Conservation (phyloP, 2,329 filamentous ascomycete genomes). For the Epichloe sibirici region DNA sequence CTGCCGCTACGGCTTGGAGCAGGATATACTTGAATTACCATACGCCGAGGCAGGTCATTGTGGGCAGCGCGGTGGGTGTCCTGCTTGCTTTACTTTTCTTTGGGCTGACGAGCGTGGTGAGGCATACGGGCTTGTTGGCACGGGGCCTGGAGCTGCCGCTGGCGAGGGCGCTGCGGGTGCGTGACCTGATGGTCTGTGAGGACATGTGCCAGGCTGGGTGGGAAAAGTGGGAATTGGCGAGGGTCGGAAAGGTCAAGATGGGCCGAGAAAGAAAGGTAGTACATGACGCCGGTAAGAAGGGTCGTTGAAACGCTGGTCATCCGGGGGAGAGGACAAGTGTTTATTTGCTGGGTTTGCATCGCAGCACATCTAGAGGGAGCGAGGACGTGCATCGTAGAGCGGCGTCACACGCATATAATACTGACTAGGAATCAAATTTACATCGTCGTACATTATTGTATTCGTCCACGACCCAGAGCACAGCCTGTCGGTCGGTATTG, state of each 20-base stretch:
- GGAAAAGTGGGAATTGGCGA: constrained; percentile 69
- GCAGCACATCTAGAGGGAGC: too few relatives aligned
- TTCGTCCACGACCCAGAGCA: too few relatives aligned
- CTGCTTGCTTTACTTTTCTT: constrained; percentile 73
- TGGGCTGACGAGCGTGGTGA: constrained; percentile 49
- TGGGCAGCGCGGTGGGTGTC: constrained; percentile 59
- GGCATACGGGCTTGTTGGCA: constrained; percentile 56
- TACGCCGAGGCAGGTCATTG: constrained; percentile 75
- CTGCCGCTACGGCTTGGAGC: constrained; percentile 63
- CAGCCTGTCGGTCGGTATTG: too few relatives aligned
- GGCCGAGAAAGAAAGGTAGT: neutral
- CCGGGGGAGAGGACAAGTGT: too few relatives aligned
- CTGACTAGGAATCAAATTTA: neutral
- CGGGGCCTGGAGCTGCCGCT: constrained; percentile 58
- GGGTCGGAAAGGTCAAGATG: constrained; percentile 18
- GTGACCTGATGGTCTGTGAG: constrained; percentile 78
- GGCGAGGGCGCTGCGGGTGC: constrained; percentile 54
- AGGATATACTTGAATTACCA: constrained; percentile 90
- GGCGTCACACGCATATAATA: neutral
- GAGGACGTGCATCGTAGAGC: too few relatives aligned
- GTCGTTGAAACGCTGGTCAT: too few relatives aligned
- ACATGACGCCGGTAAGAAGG: neutral
- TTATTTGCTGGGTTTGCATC: too few relatives aligned
- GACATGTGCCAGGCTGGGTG: constrained; percentile 86
- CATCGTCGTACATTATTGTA: neutral